Evolutionary conservation across 164 flowering plant species (phyloP), one percentile per base, ranked within the genome.

Genomic region (Berberis vulgaris): DNA sequence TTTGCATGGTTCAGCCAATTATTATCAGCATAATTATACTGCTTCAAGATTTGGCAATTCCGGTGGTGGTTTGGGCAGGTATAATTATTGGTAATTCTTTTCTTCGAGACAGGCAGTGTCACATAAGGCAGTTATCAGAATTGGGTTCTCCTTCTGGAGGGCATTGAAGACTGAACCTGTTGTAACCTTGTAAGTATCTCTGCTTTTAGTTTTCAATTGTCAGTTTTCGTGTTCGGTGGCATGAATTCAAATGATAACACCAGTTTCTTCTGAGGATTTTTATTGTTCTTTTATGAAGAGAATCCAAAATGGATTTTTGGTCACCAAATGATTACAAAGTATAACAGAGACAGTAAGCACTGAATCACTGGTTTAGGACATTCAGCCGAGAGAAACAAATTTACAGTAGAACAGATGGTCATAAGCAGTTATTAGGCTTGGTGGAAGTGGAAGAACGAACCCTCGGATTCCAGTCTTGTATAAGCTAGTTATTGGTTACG

Each of bases 21-120:
- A 26, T 7, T 57, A 62, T 57, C 66, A 55, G 39, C 62, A 60
- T 8, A 59, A 56, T 7, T 69, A 57, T 70, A 57, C 77, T 12
- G 68, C 70, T 42, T 69, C 76, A 44, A 69, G 72, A 60, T 57
- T 63, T 66, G 68, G 68, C 42, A 70, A 60, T 55, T 55, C 12
- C 8, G 38, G 13, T 54, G 50, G 45, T 43, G n/a, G 67, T 13
- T 59, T 57, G 6, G 5, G 1, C 1, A 50, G 72, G 59, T 72
- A 75, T 59, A 55, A 81, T 68, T 64, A 69, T 64, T 75, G 83
- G 85, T 78, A 61, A 13, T 52, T 60, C 50, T 12, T 64, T 9
- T 11, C 55, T 6, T 8, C 13, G 45, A 13, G 12, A 41, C n/a
- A 47, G 2, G 8, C 43, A 55, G 47, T 5, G 56, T 5, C 56